Evolutionary conservation across 352 stramenopile genomes (phyloP), one percentile per base, ranked within the genome.

Genomic region (Pythium utonaiense): DNA sequence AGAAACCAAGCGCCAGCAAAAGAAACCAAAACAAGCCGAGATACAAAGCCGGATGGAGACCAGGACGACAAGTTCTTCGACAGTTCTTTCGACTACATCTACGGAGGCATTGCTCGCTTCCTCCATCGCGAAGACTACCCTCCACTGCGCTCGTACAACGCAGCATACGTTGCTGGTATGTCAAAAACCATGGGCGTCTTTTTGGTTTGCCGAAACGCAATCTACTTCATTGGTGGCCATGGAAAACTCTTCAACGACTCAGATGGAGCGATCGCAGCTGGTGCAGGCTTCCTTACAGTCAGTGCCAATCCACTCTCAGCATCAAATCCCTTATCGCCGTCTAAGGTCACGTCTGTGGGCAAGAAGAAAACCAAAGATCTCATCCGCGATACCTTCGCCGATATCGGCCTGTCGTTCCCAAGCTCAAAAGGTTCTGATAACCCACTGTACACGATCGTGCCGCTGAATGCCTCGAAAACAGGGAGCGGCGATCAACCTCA

Each of bases 201-300:
- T 14, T 44, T 80, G 10, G 34, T 93, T 9, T 86, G 77, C 25
- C 66, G 63, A 10, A 66, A 71, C 9, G 65, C 76, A 6, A 56
- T 93, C 21, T 88, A 90, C 51, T 93, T 93, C 44, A 75, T 93
- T 21, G 71, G 78, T 40, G 80, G 80, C 0, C 90, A 88, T 50
- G 61, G 60, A 0, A 91, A 88, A 51, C 12, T 85, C 10, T 75
- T 70, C 36, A 78, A 69, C 24, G 51, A 61, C 14, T 21, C 28
- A 22, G 60, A 71, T 7, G 27, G 7, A n/a, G 22, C 53, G 13
- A 12, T 22, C 7, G 19, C 51, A 22, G 40, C n/a, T 0, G 25
- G 12, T 1, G 22, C 40, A 52, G 44, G 25, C 7, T 17, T 33
- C 7, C 17, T 54, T 2, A 27, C 48, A 24, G 9, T 40, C 8